Conservation (phyloP, 1,284 basidiomycete genomes). For the Neolentinus lepideus region DNA sequence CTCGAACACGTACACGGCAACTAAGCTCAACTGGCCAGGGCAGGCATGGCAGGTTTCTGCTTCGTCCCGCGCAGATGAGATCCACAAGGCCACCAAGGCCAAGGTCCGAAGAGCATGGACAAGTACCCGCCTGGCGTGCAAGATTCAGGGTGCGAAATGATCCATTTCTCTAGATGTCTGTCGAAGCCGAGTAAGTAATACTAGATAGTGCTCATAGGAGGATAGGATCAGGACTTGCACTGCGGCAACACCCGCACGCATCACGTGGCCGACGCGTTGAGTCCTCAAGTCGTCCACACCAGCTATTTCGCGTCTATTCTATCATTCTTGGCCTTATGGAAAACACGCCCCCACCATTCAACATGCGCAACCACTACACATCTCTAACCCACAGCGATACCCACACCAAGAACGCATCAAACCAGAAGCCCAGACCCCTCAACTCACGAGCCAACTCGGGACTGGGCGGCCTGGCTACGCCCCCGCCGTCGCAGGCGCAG, state of each 20-base stretch:
- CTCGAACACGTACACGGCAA: neutral
- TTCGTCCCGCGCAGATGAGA: conserved; percentile 9
- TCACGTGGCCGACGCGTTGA: neutral
- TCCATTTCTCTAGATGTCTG: conserved; percentile 17
- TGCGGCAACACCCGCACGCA: neutral
- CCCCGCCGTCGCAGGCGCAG: neutral
- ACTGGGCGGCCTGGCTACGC: neutral
- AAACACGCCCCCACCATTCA: neutral
- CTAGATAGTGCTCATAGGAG: too few species aligned
- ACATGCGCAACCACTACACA: neutral
- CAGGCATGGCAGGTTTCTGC: neutral
- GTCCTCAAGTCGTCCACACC: neutral
- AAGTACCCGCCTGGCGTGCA: conserved; percentile 13
- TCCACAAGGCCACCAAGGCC: conserved; percentile 12
- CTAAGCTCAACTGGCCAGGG: neutral
- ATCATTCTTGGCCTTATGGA: neutral
- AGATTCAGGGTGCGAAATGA: conserved; percentile 21
- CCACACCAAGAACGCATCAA: neutral
- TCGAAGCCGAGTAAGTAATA: conserved; percentile 20
- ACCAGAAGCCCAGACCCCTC: too few species aligned
- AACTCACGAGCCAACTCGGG: neutral
- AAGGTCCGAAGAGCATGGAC: neutral
- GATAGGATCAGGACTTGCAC: too few species aligned
- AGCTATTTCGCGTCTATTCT: too few species aligned
- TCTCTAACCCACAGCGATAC: neutral